phyloP scores from a whole-genome alignment of 306 rosid genomes.

The Lupinus albus region DNA sequence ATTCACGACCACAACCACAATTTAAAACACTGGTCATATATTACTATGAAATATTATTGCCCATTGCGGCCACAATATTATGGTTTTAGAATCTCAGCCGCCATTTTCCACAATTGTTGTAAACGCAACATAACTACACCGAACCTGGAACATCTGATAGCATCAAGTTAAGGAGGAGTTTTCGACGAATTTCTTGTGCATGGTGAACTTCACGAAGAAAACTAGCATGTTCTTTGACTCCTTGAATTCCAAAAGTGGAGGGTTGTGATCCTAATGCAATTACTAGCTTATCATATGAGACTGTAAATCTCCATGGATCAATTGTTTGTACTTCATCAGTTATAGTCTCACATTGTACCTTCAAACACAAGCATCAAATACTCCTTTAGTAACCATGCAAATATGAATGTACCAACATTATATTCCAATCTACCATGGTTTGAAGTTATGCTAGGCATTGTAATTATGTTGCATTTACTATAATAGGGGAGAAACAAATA shows the following conservation, averaged over 20 bases:
- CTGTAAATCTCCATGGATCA: constrained; percentile 79
- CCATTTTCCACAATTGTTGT: too few relatives aligned
- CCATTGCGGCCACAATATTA: too few relatives aligned
- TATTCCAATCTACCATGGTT: constrained; percentile 8
- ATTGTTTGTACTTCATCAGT: constrained; percentile 56
- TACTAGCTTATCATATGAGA: constrained; percentile 83
- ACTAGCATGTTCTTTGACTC: constrained; percentile 80
- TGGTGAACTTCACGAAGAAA: constrained; percentile 95
- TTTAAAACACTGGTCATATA: too few relatives aligned
- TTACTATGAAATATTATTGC: too few relatives aligned
- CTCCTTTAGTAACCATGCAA: constrained; percentile 27
- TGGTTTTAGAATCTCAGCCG: too few relatives aligned
- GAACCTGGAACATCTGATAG: constrained; percentile 88
- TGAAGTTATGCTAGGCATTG: too few relatives aligned
- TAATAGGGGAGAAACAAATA: too few relatives aligned
- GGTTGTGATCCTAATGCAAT: constrained; percentile 85
- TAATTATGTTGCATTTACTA: too few relatives aligned
- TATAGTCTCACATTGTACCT: constrained; percentile 87
- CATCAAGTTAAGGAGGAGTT: constrained; percentile 88
- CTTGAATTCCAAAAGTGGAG: constrained; percentile 84
- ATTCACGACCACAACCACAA: too few relatives aligned
- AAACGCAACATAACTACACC: constrained; percentile 14
- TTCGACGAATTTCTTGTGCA: constrained; percentile 96
- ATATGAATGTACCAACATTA: constrained; percentile 18
- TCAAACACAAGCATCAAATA: constrained; percentile 43